Evolutionary conservation across 192 early-diverging fungal genomes (phyloP).

Genomic region (Linnemannia hyalina): DNA sequence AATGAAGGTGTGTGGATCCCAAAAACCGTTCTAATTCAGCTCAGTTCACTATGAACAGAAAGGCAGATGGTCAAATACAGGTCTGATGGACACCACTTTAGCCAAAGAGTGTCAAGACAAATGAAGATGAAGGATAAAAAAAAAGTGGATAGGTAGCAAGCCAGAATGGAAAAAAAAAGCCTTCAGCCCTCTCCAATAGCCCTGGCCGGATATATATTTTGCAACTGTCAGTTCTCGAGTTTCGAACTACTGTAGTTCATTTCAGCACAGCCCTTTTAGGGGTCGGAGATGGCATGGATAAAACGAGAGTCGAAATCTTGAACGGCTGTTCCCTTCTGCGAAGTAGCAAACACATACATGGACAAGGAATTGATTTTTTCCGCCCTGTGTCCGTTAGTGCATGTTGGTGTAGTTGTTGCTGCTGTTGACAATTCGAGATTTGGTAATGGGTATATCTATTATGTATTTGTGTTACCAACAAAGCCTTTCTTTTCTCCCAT

Average conservation of each 20-base stretch:
- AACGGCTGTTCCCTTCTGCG: background rate
- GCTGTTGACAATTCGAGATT: background rate
- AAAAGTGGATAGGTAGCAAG: background rate
- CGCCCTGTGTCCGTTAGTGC: background rate
- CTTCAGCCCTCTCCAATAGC: background rate
- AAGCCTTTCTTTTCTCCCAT: too few species aligned
- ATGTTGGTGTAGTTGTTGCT: background rate
- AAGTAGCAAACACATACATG: background rate
- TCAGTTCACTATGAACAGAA: background rate
- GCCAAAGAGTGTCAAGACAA: background rate
- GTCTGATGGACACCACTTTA: background rate
- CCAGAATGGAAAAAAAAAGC: background rate
- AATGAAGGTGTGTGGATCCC: background rate
- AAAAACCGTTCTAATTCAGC: background rate
- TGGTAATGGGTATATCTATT: background rate
- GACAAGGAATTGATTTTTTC: constrained; percentile 17
- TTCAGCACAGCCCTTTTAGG: background rate
- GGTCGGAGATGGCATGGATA: background rate
- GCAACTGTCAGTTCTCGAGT: too few species aligned
- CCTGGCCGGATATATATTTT: background rate
- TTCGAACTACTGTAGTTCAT: background rate
- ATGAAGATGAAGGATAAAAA: background rate
- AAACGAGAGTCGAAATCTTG: background rate
- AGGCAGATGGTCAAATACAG: background rate
- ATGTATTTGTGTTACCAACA: too few species aligned